Conservation (phyloP, 257 asterid species). For the Knoxia roxburghii region DNA sequence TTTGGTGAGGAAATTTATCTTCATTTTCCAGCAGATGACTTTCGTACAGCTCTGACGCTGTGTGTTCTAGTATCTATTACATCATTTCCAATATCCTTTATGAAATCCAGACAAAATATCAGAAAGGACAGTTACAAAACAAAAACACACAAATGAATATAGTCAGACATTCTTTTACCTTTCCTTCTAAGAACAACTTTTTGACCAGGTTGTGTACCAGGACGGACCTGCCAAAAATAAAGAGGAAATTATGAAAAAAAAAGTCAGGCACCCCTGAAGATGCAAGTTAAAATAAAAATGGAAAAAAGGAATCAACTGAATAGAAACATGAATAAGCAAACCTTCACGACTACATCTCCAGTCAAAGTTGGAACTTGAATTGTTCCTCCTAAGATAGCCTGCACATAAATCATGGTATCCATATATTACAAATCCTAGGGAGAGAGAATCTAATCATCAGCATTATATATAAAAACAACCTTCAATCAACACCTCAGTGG, state of each 20-base stretch:
- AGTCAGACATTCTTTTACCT: constrained; percentile 33
- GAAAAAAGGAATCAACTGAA: neutral
- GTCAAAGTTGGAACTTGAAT: constrained; percentile 84
- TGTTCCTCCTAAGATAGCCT: constrained; percentile 97
- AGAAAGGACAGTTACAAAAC: too few species aligned
- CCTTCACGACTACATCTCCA: constrained; percentile 93
- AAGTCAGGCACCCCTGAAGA: neutral
- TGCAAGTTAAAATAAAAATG: neutral
- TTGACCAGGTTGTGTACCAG: constrained; percentile 97
- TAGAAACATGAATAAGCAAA: constrained; percentile 23
- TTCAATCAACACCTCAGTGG: too few species aligned
- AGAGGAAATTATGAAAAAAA: neutral
- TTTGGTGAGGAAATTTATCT: neutral
- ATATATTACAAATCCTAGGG: neutral
- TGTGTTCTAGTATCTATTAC: too few species aligned
- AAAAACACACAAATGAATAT: too few species aligned
- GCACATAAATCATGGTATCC: constrained; percentile 18
- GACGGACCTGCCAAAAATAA: constrained; percentile 26
- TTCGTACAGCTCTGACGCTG: too few species aligned
- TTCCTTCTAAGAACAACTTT: constrained; percentile 79
- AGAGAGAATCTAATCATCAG: neutral
- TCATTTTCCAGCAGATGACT: neutral
- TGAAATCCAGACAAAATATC: too few species aligned
- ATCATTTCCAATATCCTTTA: too few species aligned
- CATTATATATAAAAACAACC: neutral